Conservation (phyloP, 768 basidiomycete species). For the Guyanaporus albipodus region DNA sequence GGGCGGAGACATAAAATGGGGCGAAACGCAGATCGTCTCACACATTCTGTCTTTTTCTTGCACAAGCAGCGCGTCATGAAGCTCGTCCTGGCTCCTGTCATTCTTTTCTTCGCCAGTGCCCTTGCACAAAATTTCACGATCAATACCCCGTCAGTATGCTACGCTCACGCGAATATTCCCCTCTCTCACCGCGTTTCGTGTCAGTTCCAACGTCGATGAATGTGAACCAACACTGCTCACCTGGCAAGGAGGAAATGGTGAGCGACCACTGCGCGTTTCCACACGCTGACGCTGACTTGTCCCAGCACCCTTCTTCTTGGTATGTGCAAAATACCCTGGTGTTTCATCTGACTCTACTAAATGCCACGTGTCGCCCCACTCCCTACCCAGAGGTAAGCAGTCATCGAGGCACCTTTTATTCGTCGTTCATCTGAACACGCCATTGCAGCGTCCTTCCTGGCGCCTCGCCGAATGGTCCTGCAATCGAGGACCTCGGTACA, state of each 20-base stretch:
- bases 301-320: slow-evolving; percentile 62
- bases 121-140: slow-evolving; percentile 52
- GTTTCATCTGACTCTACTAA: background rate
- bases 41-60: slow-evolving; percentile 10
- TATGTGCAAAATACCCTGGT: slow-evolving; percentile 34
- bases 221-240: slow-evolving; percentile 55
- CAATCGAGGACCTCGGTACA: slow-evolving; percentile 46
- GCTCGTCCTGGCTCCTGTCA: slow-evolving; percentile 35
- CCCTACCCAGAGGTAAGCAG: slow-evolving; percentile 36
- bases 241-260: slow-evolving; percentile 58
- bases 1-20: slow-evolving; percentile 33
- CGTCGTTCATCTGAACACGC: background rate
- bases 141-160: slow-evolving; percentile 68
- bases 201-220: slow-evolving; percentile 44
- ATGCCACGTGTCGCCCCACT: background rate
- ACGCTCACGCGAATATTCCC: background rate
- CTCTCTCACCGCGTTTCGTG: slow-evolving; percentile 3
- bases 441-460: slow-evolving; percentile 55
- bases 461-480: slow-evolving; percentile 36
- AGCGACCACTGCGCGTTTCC: slow-evolving; percentile 21
- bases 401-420: background rate
- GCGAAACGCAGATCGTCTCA: background rate
- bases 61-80: slow-evolving; percentile 41
- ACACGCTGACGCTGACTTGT: background rate
- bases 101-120: slow-evolving; percentile 40